Percentiles rank a stretch among this genome's conserved stretches.
Conservation (phyloP, 805 yeast species). For the Lipomyces sp. region DNA sequence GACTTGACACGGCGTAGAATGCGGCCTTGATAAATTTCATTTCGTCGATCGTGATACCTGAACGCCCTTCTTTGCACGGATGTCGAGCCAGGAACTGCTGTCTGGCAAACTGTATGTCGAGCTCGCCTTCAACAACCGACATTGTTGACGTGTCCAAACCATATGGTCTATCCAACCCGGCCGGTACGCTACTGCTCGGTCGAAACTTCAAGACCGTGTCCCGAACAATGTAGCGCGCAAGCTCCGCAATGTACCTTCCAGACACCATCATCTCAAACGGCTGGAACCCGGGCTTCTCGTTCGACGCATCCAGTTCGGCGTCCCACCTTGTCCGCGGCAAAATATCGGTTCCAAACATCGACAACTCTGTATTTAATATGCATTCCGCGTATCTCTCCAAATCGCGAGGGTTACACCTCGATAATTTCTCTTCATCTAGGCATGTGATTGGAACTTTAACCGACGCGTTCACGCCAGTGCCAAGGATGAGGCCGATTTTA, state of each 20-base stretch:
- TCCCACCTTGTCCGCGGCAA: slow-evolving; percentile 82
- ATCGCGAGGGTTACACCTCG: slow-evolving; percentile 48
- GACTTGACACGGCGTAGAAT: slow-evolving; percentile 42
- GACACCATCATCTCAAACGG: slow-evolving; percentile 85
- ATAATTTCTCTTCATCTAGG: slow-evolving; percentile 68
- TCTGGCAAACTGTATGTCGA: slow-evolving; percentile 38
- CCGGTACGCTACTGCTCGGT: slow-evolving; percentile 29
- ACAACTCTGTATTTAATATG: slow-evolving; percentile 92
- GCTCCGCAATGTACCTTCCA: slow-evolving; percentile 89
- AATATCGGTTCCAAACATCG: slow-evolving; percentile 67
- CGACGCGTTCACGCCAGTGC: slow-evolving; percentile 86
- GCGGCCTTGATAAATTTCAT: slow-evolving; percentile 39
- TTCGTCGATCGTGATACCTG: slow-evolving; percentile 34
- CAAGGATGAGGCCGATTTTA: slow-evolving; percentile 81
- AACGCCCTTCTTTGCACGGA: slow-evolving; percentile 19
- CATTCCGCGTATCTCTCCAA: slow-evolving; percentile 46
- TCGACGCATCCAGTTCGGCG: slow-evolving; percentile 60
- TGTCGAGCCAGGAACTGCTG: slow-evolving; percentile 34
- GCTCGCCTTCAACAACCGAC: slow-evolving; percentile 41
- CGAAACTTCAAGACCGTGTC: slow-evolving; percentile 58
- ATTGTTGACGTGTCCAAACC: slow-evolving; percentile 40
- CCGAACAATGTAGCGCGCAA: slow-evolving; percentile 70
- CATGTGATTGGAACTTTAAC: slow-evolving; percentile 70
- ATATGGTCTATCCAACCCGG: slow-evolving; percentile 39
- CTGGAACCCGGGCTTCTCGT: slow-evolving; percentile 78